A percentile compares a stretch with the other conserved stretches of the same genome.
Evolutionary conservation across 139 green algal genomes (phyloP).

Genomic region (Diplosphaera chodatii): DNA sequence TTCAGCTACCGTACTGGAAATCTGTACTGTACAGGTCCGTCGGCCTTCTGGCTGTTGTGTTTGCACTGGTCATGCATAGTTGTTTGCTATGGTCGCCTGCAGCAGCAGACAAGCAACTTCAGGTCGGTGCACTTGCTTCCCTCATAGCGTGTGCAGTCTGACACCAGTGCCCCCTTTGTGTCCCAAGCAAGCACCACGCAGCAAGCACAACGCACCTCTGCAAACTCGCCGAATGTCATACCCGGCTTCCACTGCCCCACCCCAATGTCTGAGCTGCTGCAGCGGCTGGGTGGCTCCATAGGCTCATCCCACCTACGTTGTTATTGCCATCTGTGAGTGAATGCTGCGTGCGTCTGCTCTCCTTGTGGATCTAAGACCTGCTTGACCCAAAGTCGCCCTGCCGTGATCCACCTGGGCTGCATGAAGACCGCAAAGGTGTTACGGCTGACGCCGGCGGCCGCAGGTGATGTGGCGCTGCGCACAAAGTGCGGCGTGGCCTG

Average conservation of each 20-base stretch:
- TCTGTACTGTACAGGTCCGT: too few relatives aligned
- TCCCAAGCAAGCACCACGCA: not conserved
- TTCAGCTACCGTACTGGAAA: too few relatives aligned
- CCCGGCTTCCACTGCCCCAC: constrained; percentile 47
- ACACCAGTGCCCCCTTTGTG: too few relatives aligned
- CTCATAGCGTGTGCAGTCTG: too few relatives aligned
- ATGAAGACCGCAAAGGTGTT: constrained; percentile 82
- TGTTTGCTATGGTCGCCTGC: not conserved
- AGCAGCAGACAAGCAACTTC: not conserved
- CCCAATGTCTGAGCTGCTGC: constrained; percentile 6
- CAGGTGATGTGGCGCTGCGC: constrained; percentile 20
- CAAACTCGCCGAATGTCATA: constrained; percentile 62
- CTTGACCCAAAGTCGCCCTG: too few relatives aligned
- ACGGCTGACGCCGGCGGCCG: constrained; percentile 26
- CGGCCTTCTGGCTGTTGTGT: too few relatives aligned
- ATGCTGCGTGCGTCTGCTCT: too few relatives aligned
- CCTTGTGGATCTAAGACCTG: too few relatives aligned
- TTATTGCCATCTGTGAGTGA: not conserved
- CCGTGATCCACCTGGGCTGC: constrained; percentile 61
- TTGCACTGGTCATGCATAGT: not conserved
- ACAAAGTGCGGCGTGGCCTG: constrained; percentile 72
- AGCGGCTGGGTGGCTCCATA: constrained; percentile 15
- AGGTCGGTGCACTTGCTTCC: too few relatives aligned
- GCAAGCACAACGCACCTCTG: constrained; percentile 22
- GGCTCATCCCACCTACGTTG: constrained; percentile 29